Conservation (phyloP, 2,329 filamentous ascomycete genomes). For the Diplodia seriata region DNA sequence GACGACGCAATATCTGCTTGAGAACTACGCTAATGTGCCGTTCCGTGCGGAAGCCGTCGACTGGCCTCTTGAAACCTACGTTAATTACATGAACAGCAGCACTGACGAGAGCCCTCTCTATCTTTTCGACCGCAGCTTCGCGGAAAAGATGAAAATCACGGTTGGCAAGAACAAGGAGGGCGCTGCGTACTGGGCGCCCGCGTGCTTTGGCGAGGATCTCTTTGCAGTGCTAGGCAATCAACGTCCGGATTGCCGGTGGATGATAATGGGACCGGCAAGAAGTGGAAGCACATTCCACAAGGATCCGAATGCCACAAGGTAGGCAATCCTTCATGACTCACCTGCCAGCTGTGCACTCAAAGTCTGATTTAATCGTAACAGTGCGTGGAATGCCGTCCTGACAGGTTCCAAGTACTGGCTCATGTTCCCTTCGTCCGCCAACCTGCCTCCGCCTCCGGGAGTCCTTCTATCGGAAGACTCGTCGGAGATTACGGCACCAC, state of each 20-base stretch:
- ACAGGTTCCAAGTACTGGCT: slow-evolving; percentile 97
- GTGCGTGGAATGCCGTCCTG: slow-evolving; percentile 93
- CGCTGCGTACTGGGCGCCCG: slow-evolving; percentile 75
- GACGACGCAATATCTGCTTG: slow-evolving; percentile 71
- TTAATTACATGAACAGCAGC: slow-evolving; percentile 80
- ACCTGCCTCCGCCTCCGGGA: slow-evolving; percentile 74
- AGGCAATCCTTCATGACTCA: background rate
- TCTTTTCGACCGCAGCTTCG: slow-evolving; percentile 87
- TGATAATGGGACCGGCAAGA: slow-evolving; percentile 85
- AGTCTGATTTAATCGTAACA: slow-evolving; percentile 55
- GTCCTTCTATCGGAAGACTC: slow-evolving; percentile 89
- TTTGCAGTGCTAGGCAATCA: slow-evolving; percentile 80
- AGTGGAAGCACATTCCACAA: slow-evolving; percentile 97
- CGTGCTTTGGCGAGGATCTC: slow-evolving; percentile 85
- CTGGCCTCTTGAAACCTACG: slow-evolving; percentile 84
- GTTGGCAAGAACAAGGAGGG: slow-evolving; percentile 61
- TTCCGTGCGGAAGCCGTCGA: slow-evolving; percentile 94
- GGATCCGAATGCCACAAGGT: slow-evolving; percentile 67
- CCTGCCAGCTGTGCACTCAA: background rate
- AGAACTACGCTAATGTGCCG: slow-evolving; percentile 68
- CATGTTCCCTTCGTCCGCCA: slow-evolving; percentile 82
- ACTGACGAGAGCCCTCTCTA: slow-evolving; percentile 89
- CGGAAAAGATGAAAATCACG: slow-evolving; percentile 78
- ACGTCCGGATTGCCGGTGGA: slow-evolving; percentile 87
- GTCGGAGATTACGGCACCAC: slow-evolving; percentile 89